Base-by-base conservation (phyloP, 1,139 yeast species). In the Yamadazyma dushanensis region DNA sequence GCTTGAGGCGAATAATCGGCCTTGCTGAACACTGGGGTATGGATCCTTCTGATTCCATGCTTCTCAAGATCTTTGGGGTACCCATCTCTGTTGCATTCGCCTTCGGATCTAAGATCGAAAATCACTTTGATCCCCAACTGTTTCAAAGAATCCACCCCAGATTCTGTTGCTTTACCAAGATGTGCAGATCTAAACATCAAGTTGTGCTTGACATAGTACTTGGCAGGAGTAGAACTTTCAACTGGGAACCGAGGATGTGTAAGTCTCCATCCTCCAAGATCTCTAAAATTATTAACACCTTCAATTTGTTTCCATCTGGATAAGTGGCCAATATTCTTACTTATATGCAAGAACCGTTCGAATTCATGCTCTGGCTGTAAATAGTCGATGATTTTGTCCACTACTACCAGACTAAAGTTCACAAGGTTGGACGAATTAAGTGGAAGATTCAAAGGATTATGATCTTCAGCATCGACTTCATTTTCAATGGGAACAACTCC, bases 211-310 rank as follows among this genome's bases (percentile, higher is more conserved):
- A 86, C 82, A 39, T 61, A 69, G 34, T 57, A 58, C 4, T 61
- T 57, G 11, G 43, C 37, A 19, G 46, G 37, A 3, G 16, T 11
- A 9, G 40, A 38, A 20, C 36, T 43, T 43, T 17, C 39, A 31
- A 5, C 16, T 17, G 46, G 43, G 35, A 54, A 58, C 5, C 62
- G 52, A 3, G 74, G 74, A 16, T 41, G 43, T 14, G 47, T 47
- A 8, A 77, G 61, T 40, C 62, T 63, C 78, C 84, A 87, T 3
- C 95, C 96, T 1, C 96, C 96, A 39, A 82, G 56, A 51, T 87
- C 96, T 46, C 96, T 70, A 50, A 86, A 82, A 51, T 88, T 87
- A 35, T 71, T 58, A 9, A 85, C 76, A 0, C 94, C 92, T 24
- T 79, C 87, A 28, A 83, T 70, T 1, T 57, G 41, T 44, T 78